Evolutionary conservation across 129 eudicot genomes (phyloP), one percentile per base, ranked within the genome.

Genomic region (Chrysanthemum lavandulifolium): DNA sequence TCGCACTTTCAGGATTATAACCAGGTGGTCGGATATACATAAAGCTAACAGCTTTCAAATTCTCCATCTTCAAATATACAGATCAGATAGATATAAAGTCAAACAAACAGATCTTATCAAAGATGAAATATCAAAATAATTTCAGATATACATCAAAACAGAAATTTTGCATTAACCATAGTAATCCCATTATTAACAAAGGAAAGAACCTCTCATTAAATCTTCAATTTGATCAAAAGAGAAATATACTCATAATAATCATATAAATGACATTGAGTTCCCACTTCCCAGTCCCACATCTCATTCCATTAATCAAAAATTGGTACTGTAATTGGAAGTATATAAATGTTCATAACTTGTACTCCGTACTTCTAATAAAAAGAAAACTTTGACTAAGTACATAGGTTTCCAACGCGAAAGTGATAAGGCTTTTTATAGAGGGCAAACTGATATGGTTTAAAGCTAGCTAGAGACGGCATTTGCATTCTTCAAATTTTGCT

Each of bases 1-100:
- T 95, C 10, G 99, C 99, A 73, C 99, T 95, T 78, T 95, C 99
- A 10, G 99, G 75, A 78, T 95, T 82, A 76, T 88, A 95, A 15
- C 69, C 69, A 43, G 69, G 69, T 40, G 69, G 69, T 65, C 69
- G 69, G 27, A 65, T 43, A 36, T 65, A 65, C 69, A 65, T 65
- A 3, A 65, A 65, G 54, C 69, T 65, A 65, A 95, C 99, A 75
- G 99, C 97, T 83, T 88, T 89, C 96, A 95, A 86, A 80, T 84
- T 84, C 89, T 95, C 99, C 85, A 95, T 73, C 98, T 93, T 71
- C 73, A 53, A 18, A 61, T 13, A 52, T 61, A 55, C 51, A 75
- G 13, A 62, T 75, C 61, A 74, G 29, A 16, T 29, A 51, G 31
- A 61, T 62, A 74, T 56, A 21, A 78, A 74, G 60, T 67, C 72